Percentiles rank a stretch among this genome's conserved stretches.
Evolutionary conservation across 208 protist genomes (phyloP).

Genomic region (Trypanosoma avium): DNA sequence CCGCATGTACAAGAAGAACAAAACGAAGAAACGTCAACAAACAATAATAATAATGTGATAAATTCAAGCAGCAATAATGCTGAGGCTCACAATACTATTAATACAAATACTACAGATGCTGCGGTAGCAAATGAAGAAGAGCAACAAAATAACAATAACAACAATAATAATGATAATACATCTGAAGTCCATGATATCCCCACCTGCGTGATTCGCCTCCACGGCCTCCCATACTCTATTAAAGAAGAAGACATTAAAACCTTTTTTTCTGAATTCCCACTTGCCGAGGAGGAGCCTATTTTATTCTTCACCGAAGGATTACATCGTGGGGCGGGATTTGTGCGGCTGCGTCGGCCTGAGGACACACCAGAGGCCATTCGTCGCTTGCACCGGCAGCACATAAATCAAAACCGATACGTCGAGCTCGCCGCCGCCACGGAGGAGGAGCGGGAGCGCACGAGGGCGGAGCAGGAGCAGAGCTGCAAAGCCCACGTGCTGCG

Average conservation of each 20-base stretch:
- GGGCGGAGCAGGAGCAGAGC: constrained; percentile 26
- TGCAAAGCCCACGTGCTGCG: constrained; percentile 43
- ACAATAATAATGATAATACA: not conserved
- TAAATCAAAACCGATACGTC: constrained; percentile 40
- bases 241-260: constrained; percentile 31
- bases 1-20: too few species aligned
- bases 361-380: constrained; percentile 36
- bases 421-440: constrained; percentile 34
- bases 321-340: constrained; percentile 42
- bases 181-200: too few species aligned
- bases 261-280: constrained; percentile 41
- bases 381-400: constrained; percentile 35
- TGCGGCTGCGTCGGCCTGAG: constrained; percentile 28
- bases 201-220: constrained; percentile 29
- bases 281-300: constrained; percentile 30
- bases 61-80: too few species aligned
- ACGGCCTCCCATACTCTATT: constrained; percentile 44
- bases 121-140: not conserved
- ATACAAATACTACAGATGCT: not conserved
- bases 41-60: too few species aligned
- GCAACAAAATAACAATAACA: not conserved
- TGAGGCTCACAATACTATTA: too few species aligned
- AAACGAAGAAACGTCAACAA: too few species aligned
- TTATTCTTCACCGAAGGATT: constrained; percentile 37
- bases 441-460: constrained; percentile 20